phyloP scores from a whole-genome alignment of 148 eudicot species.

The Vaccinium vitisidaea region DNA sequence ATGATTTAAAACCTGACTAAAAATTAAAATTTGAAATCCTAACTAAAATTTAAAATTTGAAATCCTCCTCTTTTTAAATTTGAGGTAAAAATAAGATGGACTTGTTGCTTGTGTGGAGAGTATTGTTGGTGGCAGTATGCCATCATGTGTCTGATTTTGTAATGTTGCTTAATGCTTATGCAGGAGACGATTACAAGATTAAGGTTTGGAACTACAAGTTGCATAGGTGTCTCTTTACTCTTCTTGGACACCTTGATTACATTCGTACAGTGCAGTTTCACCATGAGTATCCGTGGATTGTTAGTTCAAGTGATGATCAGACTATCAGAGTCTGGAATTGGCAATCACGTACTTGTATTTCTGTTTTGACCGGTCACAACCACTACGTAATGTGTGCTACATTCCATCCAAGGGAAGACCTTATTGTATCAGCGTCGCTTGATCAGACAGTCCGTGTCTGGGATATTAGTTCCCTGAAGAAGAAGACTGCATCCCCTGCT shows the following conservation, averaged over 20 bases:
- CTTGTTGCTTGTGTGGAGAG: background rate
- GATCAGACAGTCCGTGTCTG: constrained; percentile 95
- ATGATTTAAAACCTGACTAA: background rate
- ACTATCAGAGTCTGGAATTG: constrained; percentile 95
- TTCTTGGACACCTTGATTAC: constrained; percentile 95
- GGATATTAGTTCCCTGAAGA: constrained; percentile 84
- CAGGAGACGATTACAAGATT: constrained; percentile 96
- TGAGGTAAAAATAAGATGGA: background rate
- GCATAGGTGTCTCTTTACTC: constrained; percentile 85
- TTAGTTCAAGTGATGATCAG: constrained; percentile 97
- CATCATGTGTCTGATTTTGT: background rate
- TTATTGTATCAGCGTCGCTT: constrained; percentile 90
- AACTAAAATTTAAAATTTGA: no score
- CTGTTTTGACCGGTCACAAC: constrained; percentile 93
- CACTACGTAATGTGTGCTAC: constrained; percentile 97
- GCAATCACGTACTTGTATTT: constrained; percentile 90
- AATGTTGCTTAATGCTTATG: constrained; percentile 28
- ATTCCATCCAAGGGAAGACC: constrained; percentile 91
- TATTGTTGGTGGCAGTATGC: background rate
- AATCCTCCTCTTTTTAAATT: background rate
- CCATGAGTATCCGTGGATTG: constrained; percentile 93
- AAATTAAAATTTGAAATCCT: background rate
- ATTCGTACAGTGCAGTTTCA: constrained; percentile 95
- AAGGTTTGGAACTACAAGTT: constrained; percentile 97
- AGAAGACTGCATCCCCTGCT: constrained; percentile 72